phyloP scores from a whole-genome alignment of 139 green algal genomes.

The Dunaliella primolecta region DNA sequence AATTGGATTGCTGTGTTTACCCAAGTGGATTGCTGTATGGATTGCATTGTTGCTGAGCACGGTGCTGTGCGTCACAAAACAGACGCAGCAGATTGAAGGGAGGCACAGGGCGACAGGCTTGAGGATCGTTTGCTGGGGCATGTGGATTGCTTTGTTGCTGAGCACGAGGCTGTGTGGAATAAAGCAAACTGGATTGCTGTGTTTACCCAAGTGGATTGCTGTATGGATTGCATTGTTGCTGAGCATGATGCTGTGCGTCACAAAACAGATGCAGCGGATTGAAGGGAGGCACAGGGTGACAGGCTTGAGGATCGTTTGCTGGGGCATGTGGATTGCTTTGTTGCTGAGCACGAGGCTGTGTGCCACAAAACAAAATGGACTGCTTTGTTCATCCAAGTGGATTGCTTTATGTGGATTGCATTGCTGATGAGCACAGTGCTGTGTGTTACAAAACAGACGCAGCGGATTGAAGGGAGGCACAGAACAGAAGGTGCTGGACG shows the following conservation, averaged over 20 bases:
- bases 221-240: neutral
- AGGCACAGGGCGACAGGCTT: no score
- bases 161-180: neutral
- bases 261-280: no score
- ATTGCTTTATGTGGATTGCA: neutral
- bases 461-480: no score
- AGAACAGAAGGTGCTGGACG: no score
- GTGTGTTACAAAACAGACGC: neutral
- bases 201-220: neutral
- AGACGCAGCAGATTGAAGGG: no score
- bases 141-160: neutral
- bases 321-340: neutral
- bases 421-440: slow-evolving; percentile 1
- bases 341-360: neutral
- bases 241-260: neutral
- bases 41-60: neutral
- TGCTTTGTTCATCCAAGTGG: neutral
- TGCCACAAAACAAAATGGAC: neutral
- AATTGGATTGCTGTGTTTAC: no score
- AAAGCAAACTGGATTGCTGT: no score
- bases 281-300: no score
- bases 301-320: neutral
- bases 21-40: neutral
- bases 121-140: neutral
- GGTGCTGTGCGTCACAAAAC: neutral